Percentiles rank a stretch among this genome's conserved stretches.
Conservation (phyloP, 768 basidiomycete species). For the Imleria badia region DNA sequence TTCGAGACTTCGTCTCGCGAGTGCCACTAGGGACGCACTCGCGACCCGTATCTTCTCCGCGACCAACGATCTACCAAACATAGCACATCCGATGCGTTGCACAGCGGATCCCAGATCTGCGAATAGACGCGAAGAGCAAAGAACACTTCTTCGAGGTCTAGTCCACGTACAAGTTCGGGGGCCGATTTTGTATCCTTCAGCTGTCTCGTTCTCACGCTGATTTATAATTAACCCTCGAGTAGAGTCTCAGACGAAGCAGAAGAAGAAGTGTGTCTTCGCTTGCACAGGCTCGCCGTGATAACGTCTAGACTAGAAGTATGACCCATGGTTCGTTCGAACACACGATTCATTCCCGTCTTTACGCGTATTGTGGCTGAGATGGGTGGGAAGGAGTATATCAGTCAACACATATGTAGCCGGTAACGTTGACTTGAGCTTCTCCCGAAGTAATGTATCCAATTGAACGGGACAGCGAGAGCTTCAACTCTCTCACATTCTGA, state of each 20-base stretch:
- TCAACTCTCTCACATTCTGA: neutral
- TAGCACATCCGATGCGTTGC: neutral
- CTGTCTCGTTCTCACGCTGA: neutral
- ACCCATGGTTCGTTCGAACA: neutral
- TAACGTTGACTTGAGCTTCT: constrained; percentile 3
- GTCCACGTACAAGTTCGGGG: neutral
- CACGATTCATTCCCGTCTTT: constrained; percentile 10
- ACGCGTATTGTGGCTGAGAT: neutral
- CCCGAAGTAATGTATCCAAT: neutral
- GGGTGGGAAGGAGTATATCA: neutral
- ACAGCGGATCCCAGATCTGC: constrained; percentile 2
- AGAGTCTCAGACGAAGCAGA: neutral
- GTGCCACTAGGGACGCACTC: neutral
- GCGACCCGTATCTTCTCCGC: constrained; percentile 5
- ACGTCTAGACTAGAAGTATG: neutral
- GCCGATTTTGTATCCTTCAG: neutral
- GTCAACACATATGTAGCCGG: neutral
- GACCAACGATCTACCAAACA: constrained; percentile 5
- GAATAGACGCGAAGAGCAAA: neutral
- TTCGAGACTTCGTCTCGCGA: neutral
- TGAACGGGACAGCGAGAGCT: neutral
- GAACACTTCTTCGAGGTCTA: neutral
- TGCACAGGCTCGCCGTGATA: neutral
- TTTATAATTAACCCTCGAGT: neutral
- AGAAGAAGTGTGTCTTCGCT: too few species aligned